Conservation (phyloP, 2,329 filamentous ascomycete genomes). For the Talaromyces amestolkiae region DNA sequence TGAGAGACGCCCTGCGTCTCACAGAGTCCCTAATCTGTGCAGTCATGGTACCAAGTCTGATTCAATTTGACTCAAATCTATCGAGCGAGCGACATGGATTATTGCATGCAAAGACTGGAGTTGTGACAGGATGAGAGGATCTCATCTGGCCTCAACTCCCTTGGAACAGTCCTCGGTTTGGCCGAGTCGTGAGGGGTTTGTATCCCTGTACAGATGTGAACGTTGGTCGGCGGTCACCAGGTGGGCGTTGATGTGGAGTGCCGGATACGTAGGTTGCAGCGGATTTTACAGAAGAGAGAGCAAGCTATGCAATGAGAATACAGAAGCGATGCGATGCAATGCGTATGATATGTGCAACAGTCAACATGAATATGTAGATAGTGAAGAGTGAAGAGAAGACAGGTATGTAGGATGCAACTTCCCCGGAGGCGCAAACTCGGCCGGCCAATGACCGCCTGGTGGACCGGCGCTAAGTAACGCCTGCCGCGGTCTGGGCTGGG, state of each 20-base stretch:
- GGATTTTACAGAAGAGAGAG: neutral
- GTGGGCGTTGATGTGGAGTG: neutral
- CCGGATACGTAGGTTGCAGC: neutral
- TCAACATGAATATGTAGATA: neutral
- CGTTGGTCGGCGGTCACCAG: neutral
- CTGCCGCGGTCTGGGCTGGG: neutral
- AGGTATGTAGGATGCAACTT: constrained; percentile 5
- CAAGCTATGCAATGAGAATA: neutral
- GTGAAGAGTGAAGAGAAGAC: neutral
- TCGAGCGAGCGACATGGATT: neutral
- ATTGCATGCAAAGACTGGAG: neutral
- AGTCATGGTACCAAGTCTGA: neutral
- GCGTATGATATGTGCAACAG: neutral
- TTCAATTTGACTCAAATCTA: neutral
- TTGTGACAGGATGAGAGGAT: constrained; percentile 2
- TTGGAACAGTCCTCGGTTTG: neutral
- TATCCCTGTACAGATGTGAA: neutral
- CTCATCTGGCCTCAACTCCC: constrained; percentile 4
- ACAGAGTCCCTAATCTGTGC: constrained; percentile 13
- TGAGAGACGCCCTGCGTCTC: constrained; percentile 18
- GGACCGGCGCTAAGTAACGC: neutral
- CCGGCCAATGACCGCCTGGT: neutral
- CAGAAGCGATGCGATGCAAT: neutral
- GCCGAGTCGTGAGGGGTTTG: neutral
- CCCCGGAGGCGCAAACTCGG: neutral